A percentile compares a stretch with the other conserved stretches of the same genome.
Conservation (phyloP, 441 rosid genomes). For the Melastoma candidum region DNA sequence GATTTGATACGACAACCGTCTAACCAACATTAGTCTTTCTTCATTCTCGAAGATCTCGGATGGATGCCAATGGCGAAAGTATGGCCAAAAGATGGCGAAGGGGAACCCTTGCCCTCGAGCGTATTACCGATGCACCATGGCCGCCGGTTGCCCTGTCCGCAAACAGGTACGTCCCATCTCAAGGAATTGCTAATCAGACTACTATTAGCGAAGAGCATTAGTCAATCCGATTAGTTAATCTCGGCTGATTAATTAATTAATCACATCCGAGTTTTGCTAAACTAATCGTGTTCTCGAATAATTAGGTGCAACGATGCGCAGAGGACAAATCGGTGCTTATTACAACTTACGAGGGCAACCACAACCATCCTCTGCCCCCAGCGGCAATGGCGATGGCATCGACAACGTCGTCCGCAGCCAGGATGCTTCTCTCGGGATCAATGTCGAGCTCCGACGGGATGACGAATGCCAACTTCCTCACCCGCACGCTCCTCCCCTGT, state of each 20-base stretch:
- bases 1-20: too few relatives aligned
- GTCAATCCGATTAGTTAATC: too few relatives aligned
- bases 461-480: constrained; percentile 24
- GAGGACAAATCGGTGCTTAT: constrained; percentile 65
- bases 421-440: constrained; percentile 82
- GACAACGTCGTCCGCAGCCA: constrained; percentile 76
- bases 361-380: constrained; percentile 83
- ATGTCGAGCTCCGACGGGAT: constrained; percentile 26
- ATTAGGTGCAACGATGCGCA: constrained; percentile 80
- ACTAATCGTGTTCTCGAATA: too few relatives aligned
- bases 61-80: constrained; percentile 19
- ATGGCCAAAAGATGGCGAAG: constrained; percentile 19
- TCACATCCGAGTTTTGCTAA: too few relatives aligned
- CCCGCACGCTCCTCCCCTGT: constrained; percentile 35
- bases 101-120: constrained; percentile 20
- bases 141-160: constrained; percentile 15
- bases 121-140: constrained; percentile 18
- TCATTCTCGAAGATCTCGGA: constrained; percentile 9
- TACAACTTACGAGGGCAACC: constrained; percentile 90
- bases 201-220: too few relatives aligned
- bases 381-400: constrained; percentile 75
- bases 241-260: too few relatives aligned
- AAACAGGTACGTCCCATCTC: constrained; percentile 8
- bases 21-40: too few relatives aligned
- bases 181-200: too few relatives aligned